These are phyloP conservation scores for Alternaria sp. DNA, from an alignment of 2,329 filamentous ascomycete genomes.

Conservation along the genomic window DNA sequence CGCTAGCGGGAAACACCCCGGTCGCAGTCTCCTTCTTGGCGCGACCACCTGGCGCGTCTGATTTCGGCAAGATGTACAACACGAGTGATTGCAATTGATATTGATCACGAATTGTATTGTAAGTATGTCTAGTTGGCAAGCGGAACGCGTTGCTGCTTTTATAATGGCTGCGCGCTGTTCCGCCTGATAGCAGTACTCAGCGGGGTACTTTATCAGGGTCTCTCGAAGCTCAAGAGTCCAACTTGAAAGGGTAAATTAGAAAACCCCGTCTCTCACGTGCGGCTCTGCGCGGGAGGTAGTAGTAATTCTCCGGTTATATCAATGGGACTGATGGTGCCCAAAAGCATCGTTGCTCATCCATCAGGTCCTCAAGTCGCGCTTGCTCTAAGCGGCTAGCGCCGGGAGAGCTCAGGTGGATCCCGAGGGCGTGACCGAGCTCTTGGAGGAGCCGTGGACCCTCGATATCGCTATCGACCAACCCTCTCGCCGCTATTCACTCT, in stretches of 20 bases:
- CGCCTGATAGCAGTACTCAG: background rate
- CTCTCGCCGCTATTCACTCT: slow-evolving; percentile 7
- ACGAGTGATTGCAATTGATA: background rate
- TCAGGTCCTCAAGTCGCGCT: background rate
- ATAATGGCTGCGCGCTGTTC: background rate
- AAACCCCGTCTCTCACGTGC: background rate
- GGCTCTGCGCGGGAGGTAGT: background rate
- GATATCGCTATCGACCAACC: slow-evolving; percentile 2
- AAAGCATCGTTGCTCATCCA: background rate
- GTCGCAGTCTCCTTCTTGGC: slow-evolving; percentile 41
- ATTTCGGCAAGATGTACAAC: slow-evolving; percentile 21
- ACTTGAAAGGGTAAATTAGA: background rate
- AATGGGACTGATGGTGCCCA: background rate
- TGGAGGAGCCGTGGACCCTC: slow-evolving; percentile 10
- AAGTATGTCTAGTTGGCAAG: no score
- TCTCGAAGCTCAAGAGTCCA: background rate
- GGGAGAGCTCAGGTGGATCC: slow-evolving; percentile 24
- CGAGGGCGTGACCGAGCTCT: slow-evolving; percentile 14
- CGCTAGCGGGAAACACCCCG: slow-evolving; percentile 42
- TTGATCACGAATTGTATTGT: background rate
- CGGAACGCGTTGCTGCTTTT: background rate
- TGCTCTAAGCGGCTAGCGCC: slow-evolving; percentile 18
- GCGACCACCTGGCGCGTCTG: slow-evolving; percentile 32
- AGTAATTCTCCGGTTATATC: background rate
- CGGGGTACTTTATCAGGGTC: background rate